Conservation (phyloP, 2,329 filamentous ascomycete species). For the Fusarium ambrosium region DNA sequence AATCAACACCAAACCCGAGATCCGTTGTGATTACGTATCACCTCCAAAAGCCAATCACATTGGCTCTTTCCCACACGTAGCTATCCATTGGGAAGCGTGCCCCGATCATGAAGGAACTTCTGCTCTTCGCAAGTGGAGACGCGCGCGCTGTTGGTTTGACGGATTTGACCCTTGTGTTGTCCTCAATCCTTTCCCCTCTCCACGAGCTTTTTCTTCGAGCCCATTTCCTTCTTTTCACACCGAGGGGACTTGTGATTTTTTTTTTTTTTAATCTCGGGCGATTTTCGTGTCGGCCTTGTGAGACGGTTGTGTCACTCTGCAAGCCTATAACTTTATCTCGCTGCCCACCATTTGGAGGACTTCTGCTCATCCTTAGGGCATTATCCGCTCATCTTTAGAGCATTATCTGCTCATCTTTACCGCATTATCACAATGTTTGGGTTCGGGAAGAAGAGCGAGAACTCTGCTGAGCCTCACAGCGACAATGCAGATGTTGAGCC, state of each 20-base stretch:
- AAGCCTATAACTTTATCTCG: not conserved
- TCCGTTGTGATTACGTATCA: conserved; percentile 6
- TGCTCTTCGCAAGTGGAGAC: not conserved
- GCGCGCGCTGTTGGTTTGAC: not conserved
- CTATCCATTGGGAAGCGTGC: not conserved
- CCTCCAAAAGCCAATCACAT: conserved; percentile 21
- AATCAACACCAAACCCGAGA: conserved; percentile 8
- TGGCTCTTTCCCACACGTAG: conserved; percentile 10
- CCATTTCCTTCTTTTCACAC: not conserved
- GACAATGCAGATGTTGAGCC: conserved; percentile 17
- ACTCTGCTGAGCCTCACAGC: conserved; percentile 21
- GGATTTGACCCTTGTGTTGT: conserved; percentile 1
- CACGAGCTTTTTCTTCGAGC: not conserved
- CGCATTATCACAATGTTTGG: conserved; percentile 30
- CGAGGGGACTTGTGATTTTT: not conserved
- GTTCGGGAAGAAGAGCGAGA: conserved; percentile 27
- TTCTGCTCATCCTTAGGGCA: not conserved
- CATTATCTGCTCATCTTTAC: not conserved
- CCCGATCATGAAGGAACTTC: not conserved
- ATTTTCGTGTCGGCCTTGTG: not conserved
- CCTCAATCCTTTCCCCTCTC: not conserved
- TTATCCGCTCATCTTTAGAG: too few relatives aligned
- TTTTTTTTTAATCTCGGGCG: not conserved
- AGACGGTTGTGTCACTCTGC: not conserved
- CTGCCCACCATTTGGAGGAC: not conserved